Conservation (phyloP, 352 stramenopile genomes). For the Globisporangium cystogenes region DNA sequence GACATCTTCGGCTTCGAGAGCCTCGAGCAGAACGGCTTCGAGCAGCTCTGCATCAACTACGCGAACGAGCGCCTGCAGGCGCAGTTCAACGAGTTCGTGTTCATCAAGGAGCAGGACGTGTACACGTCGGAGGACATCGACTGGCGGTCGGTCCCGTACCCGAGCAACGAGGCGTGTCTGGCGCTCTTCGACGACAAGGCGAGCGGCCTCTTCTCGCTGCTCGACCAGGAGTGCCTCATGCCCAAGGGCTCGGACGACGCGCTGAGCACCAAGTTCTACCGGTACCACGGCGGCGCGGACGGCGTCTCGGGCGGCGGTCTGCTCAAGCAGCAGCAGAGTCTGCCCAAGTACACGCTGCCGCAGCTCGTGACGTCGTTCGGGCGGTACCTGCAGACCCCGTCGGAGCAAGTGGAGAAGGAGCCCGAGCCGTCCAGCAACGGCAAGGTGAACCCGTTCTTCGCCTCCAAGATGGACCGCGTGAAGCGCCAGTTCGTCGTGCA, state of each 20-base stretch:
- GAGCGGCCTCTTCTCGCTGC: slow-evolving; percentile 70
- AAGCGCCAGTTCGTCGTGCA: slow-evolving; percentile 78
- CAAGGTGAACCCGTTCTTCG: slow-evolving; percentile 55
- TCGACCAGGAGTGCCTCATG: slow-evolving; percentile 84
- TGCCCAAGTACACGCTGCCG: slow-evolving; percentile 42
- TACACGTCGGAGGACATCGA: slow-evolving; percentile 84
- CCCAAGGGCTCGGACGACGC: slow-evolving; percentile 80
- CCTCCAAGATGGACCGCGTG: slow-evolving; percentile 80
- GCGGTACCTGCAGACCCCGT: slow-evolving; percentile 50
- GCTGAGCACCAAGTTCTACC: slow-evolving; percentile 77
- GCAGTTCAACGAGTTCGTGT: slow-evolving; percentile 89
- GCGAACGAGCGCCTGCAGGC: slow-evolving; percentile 75
- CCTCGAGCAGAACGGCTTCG: slow-evolving; percentile 72
- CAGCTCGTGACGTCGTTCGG: slow-evolving; percentile 64
- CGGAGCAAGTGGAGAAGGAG: slow-evolving; percentile 33
- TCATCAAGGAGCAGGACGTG: slow-evolving; percentile 80
- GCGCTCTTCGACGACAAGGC: slow-evolving; percentile 78
- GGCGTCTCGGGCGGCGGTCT: slow-evolving; percentile 16
- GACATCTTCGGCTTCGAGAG: slow-evolving; percentile 90
- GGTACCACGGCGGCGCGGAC: slow-evolving; percentile 40
- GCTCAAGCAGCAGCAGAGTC: slow-evolving; percentile 28
- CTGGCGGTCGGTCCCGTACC: slow-evolving; percentile 74
- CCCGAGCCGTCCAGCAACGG: slow-evolving; percentile 11
- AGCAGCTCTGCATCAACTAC: slow-evolving; percentile 84
- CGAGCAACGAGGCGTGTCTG: slow-evolving; percentile 78